These are phyloP conservation scores for Claviceps maximensis DNA, from an alignment of 2,329 filamentous ascomycete genomes.

Conservation along the genomic window DNA sequence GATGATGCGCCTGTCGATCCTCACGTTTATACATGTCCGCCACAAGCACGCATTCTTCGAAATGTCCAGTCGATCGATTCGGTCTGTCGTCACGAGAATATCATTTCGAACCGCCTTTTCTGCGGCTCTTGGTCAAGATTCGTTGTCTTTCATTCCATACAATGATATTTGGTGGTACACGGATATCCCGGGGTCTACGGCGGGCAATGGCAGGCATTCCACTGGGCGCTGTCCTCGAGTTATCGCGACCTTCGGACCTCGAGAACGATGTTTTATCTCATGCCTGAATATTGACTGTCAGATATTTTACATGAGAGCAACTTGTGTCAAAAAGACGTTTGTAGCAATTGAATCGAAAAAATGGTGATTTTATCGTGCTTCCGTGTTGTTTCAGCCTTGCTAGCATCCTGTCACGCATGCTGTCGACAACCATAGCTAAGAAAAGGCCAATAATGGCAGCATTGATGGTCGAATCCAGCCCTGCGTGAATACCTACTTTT, in stretches of 20 bases:
- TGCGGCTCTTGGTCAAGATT: background rate
- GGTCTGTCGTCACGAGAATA: background rate
- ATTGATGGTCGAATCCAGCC: background rate
- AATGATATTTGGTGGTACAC: background rate
- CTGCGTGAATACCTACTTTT: too few relatives aligned
- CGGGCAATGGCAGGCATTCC: too few relatives aligned
- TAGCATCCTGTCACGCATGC: background rate
- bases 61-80: background rate
- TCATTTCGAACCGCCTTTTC: background rate
- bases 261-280: background rate
- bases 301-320: background rate
- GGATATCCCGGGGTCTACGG: too few relatives aligned
- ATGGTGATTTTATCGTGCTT: background rate
- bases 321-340: background rate
- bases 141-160: background rate
- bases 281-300: background rate
- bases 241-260: background rate
- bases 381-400: background rate
- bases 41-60: background rate
- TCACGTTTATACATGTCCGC: background rate
- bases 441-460: too few relatives aligned
- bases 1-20: background rate
- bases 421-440: too few relatives aligned
- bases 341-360: background rate
- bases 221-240: too few relatives aligned